Evolutionary conservation across 305 asterid genomes (phyloP).

Genomic region (Salvia sclarea): DNA sequence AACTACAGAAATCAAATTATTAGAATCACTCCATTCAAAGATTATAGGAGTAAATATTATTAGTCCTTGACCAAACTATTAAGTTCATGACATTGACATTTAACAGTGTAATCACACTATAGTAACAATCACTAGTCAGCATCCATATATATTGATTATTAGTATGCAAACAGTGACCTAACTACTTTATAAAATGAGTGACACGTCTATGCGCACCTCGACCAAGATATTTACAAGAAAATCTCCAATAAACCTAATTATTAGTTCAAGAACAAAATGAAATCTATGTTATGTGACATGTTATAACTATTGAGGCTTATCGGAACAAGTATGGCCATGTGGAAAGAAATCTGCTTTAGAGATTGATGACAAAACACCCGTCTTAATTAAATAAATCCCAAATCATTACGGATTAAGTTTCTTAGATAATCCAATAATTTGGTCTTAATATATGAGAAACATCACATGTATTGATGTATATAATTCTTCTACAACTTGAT

Average conservation of each 20-base stretch:
- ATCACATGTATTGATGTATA: conserved; percentile 2
- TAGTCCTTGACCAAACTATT: too few relatives aligned
- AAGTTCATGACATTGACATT: too few relatives aligned
- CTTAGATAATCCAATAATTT: neutral
- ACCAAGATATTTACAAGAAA: neutral
- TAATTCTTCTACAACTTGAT: conserved; percentile 19
- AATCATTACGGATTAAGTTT: neutral
- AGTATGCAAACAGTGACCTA: neutral
- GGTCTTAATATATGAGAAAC: neutral
- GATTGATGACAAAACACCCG: neutral
- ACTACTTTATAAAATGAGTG: neutral
- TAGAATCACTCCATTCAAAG: too few relatives aligned
- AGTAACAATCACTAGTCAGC: too few relatives aligned
- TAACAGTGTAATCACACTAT: too few relatives aligned
- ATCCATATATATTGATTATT: neutral
- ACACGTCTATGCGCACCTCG: conserved; percentile 7
- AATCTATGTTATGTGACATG: neutral
- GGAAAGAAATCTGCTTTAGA: neutral
- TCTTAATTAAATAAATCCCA: neutral
- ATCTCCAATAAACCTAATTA: neutral
- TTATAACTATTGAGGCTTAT: neutral
- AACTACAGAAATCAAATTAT: too few relatives aligned
- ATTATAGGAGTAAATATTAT: too few relatives aligned
- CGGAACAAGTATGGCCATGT: conserved; percentile 26
- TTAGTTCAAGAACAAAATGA: neutral